Evolutionary conservation across 2,329 filamentous ascomycete species (phyloP), one percentile per base, ranked within the genome.

Genomic region (Coleophoma eucalyptorum): DNA sequence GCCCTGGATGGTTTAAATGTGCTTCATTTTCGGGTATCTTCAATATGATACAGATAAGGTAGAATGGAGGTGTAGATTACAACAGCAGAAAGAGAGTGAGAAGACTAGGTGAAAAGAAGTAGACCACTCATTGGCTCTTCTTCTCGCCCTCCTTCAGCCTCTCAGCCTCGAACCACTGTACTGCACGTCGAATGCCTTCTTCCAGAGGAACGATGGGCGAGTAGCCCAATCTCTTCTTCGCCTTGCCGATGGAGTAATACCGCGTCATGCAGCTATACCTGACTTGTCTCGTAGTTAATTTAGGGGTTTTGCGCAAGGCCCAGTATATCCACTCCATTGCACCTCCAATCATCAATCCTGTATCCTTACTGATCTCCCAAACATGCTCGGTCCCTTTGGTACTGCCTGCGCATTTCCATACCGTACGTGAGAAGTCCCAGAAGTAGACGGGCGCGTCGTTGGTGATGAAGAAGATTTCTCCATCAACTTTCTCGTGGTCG

Each of bases 361-460:
- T 46, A 44, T 75, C 74, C 52, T 73, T 73, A 43, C 76, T 68
- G 56, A 87, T 72, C 5, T 68, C 65, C 79, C 81, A 83, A 49
- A 80, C 79, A 57, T 76, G 71, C 46, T 75, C 73, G 5, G 73
- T 77, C 18, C 80, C 80, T 51, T 70, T 69, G 7, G 71, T 65
- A 50, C 69, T 74, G 34, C 83, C 83, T 11, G 80, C 80, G 40
- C 76, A 77, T 56, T 72, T 72, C 90, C 90, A 97, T 43, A 96
- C 78, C 37, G 84, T 83, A 38, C 89, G 80, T 52, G 88, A 83
- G 65, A 95, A 88, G 69, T 96, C 90, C 84, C 94, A 95, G 70
- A 96, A 95, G 67, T 93, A 93, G 18, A 95, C 77, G 5, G 93
- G 93, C 59, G 83, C 77, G 69, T 91, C 89, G 68, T 97, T 97